Conservation (phyloP, 495 filamentous ascomycete species). For the Parmelia sp. region DNA sequence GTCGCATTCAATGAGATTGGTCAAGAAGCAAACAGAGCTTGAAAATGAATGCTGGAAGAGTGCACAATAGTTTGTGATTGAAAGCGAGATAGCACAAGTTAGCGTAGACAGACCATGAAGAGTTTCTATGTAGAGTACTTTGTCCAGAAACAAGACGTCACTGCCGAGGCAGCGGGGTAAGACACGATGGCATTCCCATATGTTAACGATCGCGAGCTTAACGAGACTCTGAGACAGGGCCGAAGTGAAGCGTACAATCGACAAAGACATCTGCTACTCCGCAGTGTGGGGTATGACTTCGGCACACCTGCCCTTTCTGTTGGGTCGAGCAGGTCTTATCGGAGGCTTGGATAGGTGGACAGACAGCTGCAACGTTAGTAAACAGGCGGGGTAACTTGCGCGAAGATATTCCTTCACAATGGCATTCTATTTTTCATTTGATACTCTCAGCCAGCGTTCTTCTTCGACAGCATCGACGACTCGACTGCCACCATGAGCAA, state of each 20-base stretch:
- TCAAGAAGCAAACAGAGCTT: not conserved
- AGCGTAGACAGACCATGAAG: not conserved
- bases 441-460: not conserved
- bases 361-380: not conserved
- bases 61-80: not conserved
- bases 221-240: not conserved
- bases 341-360: not conserved
- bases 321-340: not conserved
- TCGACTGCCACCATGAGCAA: constrained; percentile 19
- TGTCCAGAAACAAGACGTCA: constrained; percentile 1
- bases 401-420: not conserved
- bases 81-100: not conserved
- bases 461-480: not conserved
- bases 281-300: not conserved
- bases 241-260: no score
- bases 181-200: not conserved
- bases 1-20: not conserved
- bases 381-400: not conserved
- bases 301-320: constrained; percentile 6
- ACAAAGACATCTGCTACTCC: not conserved
- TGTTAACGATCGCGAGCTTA: not conserved
- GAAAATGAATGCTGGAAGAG: not conserved
- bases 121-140: not conserved
- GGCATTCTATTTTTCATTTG: not conserved
- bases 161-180: constrained; percentile 8